phyloP scores from a whole-genome alignment of 129 eudicot species.

The Lonicera japonica region DNA sequence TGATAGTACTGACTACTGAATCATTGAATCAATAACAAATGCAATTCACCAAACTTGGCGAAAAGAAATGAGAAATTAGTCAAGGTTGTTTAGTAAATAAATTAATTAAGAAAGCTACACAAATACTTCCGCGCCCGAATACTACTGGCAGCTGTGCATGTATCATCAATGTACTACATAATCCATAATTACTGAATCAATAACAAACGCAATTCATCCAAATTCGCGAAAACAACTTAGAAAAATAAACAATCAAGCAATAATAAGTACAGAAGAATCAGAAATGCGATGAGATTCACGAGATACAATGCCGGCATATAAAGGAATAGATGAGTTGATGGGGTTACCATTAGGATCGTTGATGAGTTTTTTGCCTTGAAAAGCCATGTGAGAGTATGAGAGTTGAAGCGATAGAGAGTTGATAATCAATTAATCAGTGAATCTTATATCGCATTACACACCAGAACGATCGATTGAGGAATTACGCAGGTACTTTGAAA shows the following conservation, averaged over 20 bases:
- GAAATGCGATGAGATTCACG: not conserved
- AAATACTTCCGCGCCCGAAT: no score
- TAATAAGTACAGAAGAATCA: not conserved
- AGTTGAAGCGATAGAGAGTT: conserved; percentile 1
- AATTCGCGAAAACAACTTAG: no score
- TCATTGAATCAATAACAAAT: not conserved
- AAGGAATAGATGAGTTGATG: not conserved
- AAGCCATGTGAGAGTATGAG: conserved; percentile 36
- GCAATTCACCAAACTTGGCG: not conserved
- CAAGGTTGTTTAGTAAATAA: no score
- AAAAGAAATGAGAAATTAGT: no score
- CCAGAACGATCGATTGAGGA: not conserved
- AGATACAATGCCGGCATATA: not conserved
- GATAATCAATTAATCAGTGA: not conserved
- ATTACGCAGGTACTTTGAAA: not conserved
- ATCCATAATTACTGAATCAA: no score
- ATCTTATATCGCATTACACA: not conserved
- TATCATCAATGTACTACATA: no score
- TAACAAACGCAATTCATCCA: no score
- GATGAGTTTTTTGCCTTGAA: conserved; percentile 64
- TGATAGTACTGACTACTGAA: no score
- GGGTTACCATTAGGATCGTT: conserved; percentile 66
- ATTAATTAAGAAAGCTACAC: no score
- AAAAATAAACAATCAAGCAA: no score
- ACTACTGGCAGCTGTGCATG: no score